These are phyloP conservation scores for Letharia lupina DNA, from an alignment of 495 filamentous ascomycete species.

Conservation along the genomic window DNA sequence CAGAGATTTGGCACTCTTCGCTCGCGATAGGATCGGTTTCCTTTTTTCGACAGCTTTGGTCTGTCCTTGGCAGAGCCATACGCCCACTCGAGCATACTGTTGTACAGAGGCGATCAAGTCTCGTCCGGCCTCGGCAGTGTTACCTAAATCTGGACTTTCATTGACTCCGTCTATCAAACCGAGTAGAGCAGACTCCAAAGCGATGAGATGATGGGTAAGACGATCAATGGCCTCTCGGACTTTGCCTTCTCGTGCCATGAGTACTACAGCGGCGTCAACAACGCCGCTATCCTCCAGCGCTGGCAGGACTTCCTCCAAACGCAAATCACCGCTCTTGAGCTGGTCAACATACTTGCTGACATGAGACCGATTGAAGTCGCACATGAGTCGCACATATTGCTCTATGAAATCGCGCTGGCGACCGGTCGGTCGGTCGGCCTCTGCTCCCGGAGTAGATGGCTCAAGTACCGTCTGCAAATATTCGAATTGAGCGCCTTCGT, in stretches of 20 bases:
- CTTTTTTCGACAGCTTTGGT: slow-evolving; percentile 51
- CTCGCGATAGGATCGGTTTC: slow-evolving; percentile 25
- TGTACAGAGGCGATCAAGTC: slow-evolving; percentile 66
- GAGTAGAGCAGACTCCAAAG: slow-evolving; percentile 67
- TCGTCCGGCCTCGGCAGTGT: slow-evolving; percentile 43
- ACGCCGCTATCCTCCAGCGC: slow-evolving; percentile 82
- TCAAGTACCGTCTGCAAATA: slow-evolving; percentile 78
- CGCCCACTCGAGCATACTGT: slow-evolving; percentile 83
- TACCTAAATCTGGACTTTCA: slow-evolving; percentile 47
- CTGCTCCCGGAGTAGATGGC: slow-evolving; percentile 40
- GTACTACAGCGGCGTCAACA: slow-evolving; percentile 84
- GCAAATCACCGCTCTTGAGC: slow-evolving; percentile 70
- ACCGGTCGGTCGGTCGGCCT: slow-evolving; percentile 33
- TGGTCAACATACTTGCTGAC: slow-evolving; percentile 78
- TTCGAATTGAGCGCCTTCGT: slow-evolving; percentile 57
- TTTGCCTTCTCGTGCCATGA: slow-evolving; percentile 86
- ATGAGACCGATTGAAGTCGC: slow-evolving; percentile 68
- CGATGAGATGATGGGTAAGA: slow-evolving; percentile 67
- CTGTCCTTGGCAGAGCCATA: slow-evolving; percentile 92
- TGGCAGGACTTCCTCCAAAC: slow-evolving; percentile 73
- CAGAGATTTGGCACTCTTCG: slow-evolving; percentile 39
- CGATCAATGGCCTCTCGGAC: slow-evolving; percentile 75
- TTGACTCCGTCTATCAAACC: slow-evolving; percentile 54
- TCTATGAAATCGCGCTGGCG: slow-evolving; percentile 54
- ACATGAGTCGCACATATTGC: slow-evolving; percentile 84